Evolutionary conservation across 768 basidiomycete genomes (phyloP), one percentile per base, ranked within the genome.

Genomic region (Kockovaella imperatae): DNA sequence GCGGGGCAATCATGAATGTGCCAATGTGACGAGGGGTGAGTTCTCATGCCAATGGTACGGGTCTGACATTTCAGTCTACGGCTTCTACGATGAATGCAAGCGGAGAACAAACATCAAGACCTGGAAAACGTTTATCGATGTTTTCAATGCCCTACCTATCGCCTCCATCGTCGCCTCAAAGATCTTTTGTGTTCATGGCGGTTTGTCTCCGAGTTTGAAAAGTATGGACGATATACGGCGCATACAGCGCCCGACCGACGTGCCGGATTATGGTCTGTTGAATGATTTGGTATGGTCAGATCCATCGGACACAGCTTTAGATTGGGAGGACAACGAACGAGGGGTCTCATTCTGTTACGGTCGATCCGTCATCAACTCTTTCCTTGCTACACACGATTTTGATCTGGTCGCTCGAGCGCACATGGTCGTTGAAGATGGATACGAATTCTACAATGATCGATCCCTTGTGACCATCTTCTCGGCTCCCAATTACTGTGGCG

Each of bases 1-100:
- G 54, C 78, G 93, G 64, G 93, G 93, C 62, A 99, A 99, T 76
- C 93, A 99, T 74, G 93, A 99, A 75, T 95, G 93, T 70, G 93
- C 93, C 57, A 89, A 87, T 73, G 97, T 99, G n/a, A n/a, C n/a
- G n/a, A n/a, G n/a, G n/a, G n/a, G n/a, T n/a, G n/a, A n/a, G n/a
- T n/a, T n/a, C n/a, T n/a, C n/a, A n/a, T n/a, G n/a, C n/a, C n/a
- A n/a, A n/a, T n/a, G n/a, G n/a, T n/a, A n/a, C n/a, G n/a, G n/a
- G n/a, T n/a, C n/a, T n/a, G n/a, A n/a, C 77, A 99, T 97, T 78
- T 79, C 93, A 72, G 97, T 99, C 75, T 99, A 99, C 74, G 93
- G 93, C 49, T 99, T 99, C 76, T 99, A 99, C 74, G 93, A 99
- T 72, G 93, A 99, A 80, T 97, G 93, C 80, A 99, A 99, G 78